These are phyloP conservation scores for Malus hybrid DNA, from an alignment of 331 rosid species.

Conservation along the genomic window DNA sequence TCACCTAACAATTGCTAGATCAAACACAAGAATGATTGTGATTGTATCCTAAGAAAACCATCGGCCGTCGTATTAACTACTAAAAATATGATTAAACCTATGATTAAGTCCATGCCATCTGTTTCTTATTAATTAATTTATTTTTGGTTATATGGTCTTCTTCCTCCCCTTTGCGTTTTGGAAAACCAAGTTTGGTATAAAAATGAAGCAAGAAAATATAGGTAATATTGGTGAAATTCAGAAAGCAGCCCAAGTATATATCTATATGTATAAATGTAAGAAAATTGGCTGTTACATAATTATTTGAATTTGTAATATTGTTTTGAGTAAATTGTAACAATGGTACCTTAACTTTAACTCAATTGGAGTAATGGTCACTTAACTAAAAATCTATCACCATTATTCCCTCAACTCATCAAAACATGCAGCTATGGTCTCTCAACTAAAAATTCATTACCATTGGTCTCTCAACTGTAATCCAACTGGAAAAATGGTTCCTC, in stretches of 20 bases:
- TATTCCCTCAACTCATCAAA: no score
- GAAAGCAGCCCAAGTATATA: not conserved
- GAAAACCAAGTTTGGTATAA: slow-evolving; percentile 1
- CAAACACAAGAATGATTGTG: no score
- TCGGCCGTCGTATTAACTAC: no score
- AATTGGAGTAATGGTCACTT: fast-evolving
- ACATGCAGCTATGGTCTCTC: no score
- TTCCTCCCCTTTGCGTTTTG: not conserved
- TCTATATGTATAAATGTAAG: not conserved
- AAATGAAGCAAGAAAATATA: not conserved
- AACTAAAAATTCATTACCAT: no score
- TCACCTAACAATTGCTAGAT: no score
- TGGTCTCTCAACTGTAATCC: no score
- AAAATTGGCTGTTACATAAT: not conserved
- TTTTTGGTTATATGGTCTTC: not conserved
- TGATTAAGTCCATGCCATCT: not conserved
- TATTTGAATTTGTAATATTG: not conserved
- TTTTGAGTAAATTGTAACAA: not conserved
- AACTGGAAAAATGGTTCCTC: no score
- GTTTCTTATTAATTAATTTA: not conserved
- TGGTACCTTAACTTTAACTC: no score
- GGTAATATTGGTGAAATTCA: not conserved
- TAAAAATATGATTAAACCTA: no score
- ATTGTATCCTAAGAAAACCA: no score
- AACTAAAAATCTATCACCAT: no score